phyloP scores from a whole-genome alignment of 257 asterid species.

The Solanum clarkiae region DNA sequence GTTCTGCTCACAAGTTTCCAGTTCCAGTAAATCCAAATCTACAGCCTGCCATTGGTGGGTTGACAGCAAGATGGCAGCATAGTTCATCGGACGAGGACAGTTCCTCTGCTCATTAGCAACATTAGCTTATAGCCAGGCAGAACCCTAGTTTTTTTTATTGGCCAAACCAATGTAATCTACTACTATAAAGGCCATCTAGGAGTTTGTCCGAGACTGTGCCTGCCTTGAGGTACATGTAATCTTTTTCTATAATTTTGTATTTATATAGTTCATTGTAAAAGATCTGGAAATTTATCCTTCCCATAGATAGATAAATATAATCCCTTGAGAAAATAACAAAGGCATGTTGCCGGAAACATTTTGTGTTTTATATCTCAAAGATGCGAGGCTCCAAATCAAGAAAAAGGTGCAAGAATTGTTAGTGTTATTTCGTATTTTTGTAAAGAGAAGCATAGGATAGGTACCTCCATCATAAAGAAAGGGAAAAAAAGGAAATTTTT shows the following conservation, averaged over 20 bases:
- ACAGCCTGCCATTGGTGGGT: conserved; percentile 34
- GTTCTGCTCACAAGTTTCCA: conserved; percentile 71
- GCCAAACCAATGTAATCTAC: conserved; percentile 16
- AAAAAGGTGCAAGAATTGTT: neutral
- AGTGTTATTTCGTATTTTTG: neutral
- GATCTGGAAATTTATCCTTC: conserved; percentile 14
- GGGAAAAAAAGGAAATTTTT: neutral
- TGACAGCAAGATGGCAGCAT: conserved; percentile 19
- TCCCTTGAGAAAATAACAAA: conserved; percentile 5
- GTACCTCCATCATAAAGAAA: neutral
- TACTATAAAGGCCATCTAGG: conserved; percentile 17
- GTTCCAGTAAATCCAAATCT: conserved; percentile 85
- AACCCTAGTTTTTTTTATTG: conserved; percentile 3
- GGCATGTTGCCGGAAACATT: neutral
- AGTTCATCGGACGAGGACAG: conserved; percentile 45
- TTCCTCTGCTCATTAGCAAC: conserved; percentile 10
- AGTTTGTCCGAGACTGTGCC: conserved; percentile 16
- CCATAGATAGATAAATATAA: conserved; percentile 16
- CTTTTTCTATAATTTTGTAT: conserved; percentile 21
- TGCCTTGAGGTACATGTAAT: conserved; percentile 18
- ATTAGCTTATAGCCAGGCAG: neutral
- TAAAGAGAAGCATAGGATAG: neutral
- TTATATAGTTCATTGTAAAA: conserved; percentile 29
- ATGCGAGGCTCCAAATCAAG: neutral
- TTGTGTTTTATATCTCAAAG: neutral